Evolutionary conservation across 306 rosid species (phyloP), one percentile per base, ranked within the genome.

Genomic region (Alnus rubra): DNA sequence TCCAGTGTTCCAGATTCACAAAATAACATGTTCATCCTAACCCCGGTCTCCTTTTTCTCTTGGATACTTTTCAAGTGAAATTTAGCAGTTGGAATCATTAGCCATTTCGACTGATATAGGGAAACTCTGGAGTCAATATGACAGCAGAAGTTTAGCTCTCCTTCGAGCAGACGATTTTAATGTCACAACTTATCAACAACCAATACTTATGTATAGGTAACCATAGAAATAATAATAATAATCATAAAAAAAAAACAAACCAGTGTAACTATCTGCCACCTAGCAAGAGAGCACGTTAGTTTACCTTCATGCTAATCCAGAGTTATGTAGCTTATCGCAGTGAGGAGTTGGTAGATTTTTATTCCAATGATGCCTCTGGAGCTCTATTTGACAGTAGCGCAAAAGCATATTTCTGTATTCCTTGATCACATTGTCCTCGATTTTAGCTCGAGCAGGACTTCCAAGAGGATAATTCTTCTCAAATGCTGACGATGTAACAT

Each of bases 341-440:
- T 96, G 88, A 85, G 97, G 97, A 68, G 90, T 84, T 56, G 94
- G 91, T 31, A 91, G 83, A 70, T 93, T 90, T 85, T 78, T 91
- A 77, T 87, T 91, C 99, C 97, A 91, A 49, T 86, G 92, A 70
- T 90, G 96, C 78, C 98, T 84, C 76, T 96, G 99, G 37, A 89
- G 78, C 86, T 96, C 99, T 19, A 86, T 47, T 63, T 91, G 96
- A 80, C 99, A 96, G 71, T 93, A 90, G 30, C 95, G 96, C 65
- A 84, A 79, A 81, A 91, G 93, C 90, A 91, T 83, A 82, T 4
- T 89, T 84, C 30, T 85, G 74, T 91, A 85, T 78, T 96, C 98
- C 82, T 80, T 92, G 19, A 88, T 77, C 69, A 96, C 90, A 73
- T 10, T 87, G 47, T 80, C 88, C 87, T 96, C 99, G 52, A 93